Base-by-base conservation (phyloP, 1,284 basidiomycete genomes). In the Bondarzewia mesenterica region DNA sequence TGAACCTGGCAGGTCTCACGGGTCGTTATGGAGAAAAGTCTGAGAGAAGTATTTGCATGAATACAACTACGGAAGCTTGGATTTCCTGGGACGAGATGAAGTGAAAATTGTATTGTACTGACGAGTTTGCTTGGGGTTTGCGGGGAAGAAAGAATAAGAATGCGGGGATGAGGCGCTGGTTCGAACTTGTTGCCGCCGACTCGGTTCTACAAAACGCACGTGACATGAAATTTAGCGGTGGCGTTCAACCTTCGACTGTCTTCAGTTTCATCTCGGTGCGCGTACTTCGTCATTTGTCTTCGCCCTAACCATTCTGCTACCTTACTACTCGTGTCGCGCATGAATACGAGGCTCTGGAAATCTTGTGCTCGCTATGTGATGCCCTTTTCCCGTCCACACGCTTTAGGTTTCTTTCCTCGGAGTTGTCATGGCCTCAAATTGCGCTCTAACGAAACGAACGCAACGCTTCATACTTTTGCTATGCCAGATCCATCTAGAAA, bases 291-390 rank as follows among this genome's bases (percentile, higher is more conserved):
- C n/a, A n/a, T n/a, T n/a, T n/a, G n/a, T n/a, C n/a, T n/a, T n/a
- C n/a, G n/a, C n/a, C n/a, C n/a, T n/a, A n/a, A n/a, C n/a, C n/a
- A n/a, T n/a, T n/a, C n/a, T n/a, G n/a, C n/a, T n/a, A n/a, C n/a
- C n/a, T n/a, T n/a, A n/a, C 27, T 41, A 7, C 5, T 29, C 41
- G 49, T 50, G 46, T 56, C 61, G 73, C 73, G 74, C 62, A 78
- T 78, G 76, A 66, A 74, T 74, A 73, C 64, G 58, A 64, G 64
- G 53, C 58, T 62, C 52, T 61, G 62, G 56, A 62, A 52, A 48
- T 52, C 59, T 55, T 57, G 54, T 57, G 57, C 58, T 58, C 68
- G 64, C 63, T 65, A 77, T 77, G 74, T 76, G 74, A 69, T 61
- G 58, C 59, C 61, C 58, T 50, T 44, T 46, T 47, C 53, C 48